Conservation (phyloP, 768 basidiomycete genomes). For the Thelephora ganbajun region DNA sequence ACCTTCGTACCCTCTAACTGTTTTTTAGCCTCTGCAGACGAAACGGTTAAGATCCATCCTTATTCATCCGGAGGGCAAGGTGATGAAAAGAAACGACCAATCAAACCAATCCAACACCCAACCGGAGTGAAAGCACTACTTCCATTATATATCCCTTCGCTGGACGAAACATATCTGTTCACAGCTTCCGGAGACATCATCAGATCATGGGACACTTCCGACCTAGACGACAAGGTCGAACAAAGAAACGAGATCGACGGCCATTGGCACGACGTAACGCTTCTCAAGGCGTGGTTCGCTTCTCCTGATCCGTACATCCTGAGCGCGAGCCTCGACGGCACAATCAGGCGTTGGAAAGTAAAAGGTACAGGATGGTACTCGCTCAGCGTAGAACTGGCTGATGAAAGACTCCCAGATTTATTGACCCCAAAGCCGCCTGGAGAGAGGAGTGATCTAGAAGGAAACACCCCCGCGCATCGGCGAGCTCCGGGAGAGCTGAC, state of each 20-base stretch:
- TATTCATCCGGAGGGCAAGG: slow-evolving; percentile 18
- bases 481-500: slow-evolving; percentile 32
- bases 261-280: slow-evolving; percentile 84
- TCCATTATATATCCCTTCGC: slow-evolving; percentile 45
- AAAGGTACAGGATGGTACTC: slow-evolving; percentile 25
- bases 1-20: not conserved
- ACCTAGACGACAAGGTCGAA: slow-evolving; percentile 44
- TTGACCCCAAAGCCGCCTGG: slow-evolving; percentile 2
- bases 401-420: slow-evolving; percentile 4
- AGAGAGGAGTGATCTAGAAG: slow-evolving; percentile 1
- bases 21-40: slow-evolving; percentile 75
- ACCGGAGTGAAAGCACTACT: slow-evolving; percentile 61
- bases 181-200: slow-evolving; percentile 80
- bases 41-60: slow-evolving; percentile 54
- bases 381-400: slow-evolving; percentile 4
- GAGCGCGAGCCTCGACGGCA: slow-evolving; percentile 75
- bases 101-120: slow-evolving; percentile 44
- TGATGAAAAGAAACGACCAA: slow-evolving; percentile 19
- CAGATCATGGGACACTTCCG: slow-evolving; percentile 66
- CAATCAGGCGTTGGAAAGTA: slow-evolving; percentile 76
- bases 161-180: slow-evolving; percentile 62
- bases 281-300: slow-evolving; percentile 59
- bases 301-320: slow-evolving; percentile 57
- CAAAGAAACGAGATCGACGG: slow-evolving; percentile 65
- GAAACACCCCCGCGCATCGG: slow-evolving; percentile 13